These are phyloP conservation scores for Acanthamoeba culbertsoni DNA, from an alignment of 208 protist genomes.

Conservation along the genomic window DNA sequence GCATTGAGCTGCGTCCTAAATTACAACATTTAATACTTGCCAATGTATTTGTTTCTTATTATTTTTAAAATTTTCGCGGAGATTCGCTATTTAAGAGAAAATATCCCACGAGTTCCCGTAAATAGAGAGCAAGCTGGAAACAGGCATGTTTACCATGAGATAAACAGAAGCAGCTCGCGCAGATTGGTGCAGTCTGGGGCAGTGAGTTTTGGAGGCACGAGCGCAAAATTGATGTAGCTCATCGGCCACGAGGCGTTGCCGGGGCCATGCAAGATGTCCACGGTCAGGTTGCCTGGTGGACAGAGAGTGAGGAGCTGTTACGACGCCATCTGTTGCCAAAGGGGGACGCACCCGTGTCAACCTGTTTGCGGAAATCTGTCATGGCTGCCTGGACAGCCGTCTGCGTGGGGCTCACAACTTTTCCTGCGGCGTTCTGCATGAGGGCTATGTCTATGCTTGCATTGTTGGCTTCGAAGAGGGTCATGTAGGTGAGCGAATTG, in stretches of 20 bases:
- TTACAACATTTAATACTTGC: too few species aligned
- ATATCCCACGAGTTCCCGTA: too few species aligned
- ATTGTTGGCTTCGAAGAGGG: neutral
- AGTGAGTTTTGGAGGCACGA: neutral
- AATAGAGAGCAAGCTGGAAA: neutral
- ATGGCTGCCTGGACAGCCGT: neutral
- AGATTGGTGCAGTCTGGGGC: neutral
- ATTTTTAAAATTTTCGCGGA: too few species aligned
- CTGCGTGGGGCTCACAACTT: neutral
- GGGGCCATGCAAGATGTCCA: neutral
- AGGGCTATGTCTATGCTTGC: neutral
- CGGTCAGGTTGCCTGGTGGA: neutral
- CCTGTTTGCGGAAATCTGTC: neutral
- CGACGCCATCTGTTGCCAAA: neutral
- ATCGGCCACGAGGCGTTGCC: neutral
- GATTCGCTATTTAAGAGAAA: too few species aligned
- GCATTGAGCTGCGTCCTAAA: conserved; percentile 20
- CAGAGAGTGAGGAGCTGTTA: neutral
- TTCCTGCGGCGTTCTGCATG: neutral
- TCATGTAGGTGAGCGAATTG: neutral
- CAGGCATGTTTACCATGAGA: neutral
- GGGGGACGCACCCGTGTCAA: neutral
- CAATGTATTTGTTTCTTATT: too few species aligned
- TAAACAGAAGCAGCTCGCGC: neutral
- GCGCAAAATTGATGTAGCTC: neutral